Evolutionary conservation across 768 basidiomycete species (phyloP).

Genomic region (Lactarius trivialis): DNA sequence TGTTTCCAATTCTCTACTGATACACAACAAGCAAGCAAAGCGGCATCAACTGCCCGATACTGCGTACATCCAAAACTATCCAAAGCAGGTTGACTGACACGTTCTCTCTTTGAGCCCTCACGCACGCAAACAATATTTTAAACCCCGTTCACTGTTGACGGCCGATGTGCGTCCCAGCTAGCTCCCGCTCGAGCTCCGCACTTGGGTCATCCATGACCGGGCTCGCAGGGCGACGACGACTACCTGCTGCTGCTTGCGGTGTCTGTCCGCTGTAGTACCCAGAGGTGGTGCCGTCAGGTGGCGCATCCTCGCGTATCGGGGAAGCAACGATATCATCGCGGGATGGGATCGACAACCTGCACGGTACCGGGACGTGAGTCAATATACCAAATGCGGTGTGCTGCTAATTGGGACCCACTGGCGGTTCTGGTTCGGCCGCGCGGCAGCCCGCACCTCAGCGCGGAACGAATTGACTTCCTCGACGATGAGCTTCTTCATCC

Average conservation of each 20-base stretch:
- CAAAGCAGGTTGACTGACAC: neutral
- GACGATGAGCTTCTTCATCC: conserved; percentile 94
- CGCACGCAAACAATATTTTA: neutral
- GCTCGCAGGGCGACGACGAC: conserved; percentile 43
- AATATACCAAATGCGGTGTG: neutral
- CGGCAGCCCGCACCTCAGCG: conserved; percentile 71
- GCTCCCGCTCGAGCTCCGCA: conserved; percentile 77
- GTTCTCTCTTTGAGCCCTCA: neutral
- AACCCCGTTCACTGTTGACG: conserved; percentile 5
- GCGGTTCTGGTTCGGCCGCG: conserved; percentile 70
- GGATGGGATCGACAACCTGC: conserved; percentile 69
- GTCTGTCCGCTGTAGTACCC: conserved; percentile 44
- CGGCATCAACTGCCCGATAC: neutral
- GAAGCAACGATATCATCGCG: conserved; percentile 79
- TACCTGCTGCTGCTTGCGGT: conserved; percentile 24
- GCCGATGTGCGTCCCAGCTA: conserved; percentile 62
- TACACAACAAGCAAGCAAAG: neutral
- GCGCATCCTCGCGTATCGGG: conserved; percentile 56
- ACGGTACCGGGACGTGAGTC: neutral
- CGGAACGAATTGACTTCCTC: conserved; percentile 90
- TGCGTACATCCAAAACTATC: neutral
- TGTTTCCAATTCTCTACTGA: neutral
- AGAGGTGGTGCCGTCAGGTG: conserved; percentile 62
- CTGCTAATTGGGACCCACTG: conserved; percentile 36
- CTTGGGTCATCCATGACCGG: conserved; percentile 83